These are phyloP conservation scores for Strombidium stylifer DNA, from an alignment of 73 alveolate species.

Conservation along the genomic window DNA sequence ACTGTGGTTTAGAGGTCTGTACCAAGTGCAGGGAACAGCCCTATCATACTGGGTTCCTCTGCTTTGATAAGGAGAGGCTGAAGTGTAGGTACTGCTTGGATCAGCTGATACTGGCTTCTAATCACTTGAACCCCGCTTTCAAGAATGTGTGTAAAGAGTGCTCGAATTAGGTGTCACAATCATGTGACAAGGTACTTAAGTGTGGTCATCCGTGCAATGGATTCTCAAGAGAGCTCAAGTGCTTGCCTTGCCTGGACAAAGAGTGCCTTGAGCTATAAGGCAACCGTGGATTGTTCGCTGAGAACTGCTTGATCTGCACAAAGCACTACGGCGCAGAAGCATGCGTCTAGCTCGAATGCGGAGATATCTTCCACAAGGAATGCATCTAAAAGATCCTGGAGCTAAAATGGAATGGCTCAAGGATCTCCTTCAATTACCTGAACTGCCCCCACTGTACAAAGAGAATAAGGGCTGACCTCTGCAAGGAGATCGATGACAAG, in stretches of 20 bases:
- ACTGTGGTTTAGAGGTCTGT: constrained; percentile 53
- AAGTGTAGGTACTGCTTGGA: constrained; percentile 60
- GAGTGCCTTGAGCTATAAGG: constrained; percentile 62
- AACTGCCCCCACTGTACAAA: constrained; percentile 62
- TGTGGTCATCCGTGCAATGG: constrained; percentile 85
- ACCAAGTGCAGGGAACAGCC: constrained; percentile 56
- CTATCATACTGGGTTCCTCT: constrained; percentile 63
- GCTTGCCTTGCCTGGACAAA: constrained; percentile 72
- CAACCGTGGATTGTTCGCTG: no score
- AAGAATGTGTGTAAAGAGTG: constrained; percentile 68
- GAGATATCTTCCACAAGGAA: constrained; percentile 49
- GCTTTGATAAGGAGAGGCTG: constrained; percentile 48
- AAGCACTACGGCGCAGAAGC: constrained; percentile 49
- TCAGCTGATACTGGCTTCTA: no score
- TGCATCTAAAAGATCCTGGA: constrained; percentile 32
- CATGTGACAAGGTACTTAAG: constrained; percentile 64
- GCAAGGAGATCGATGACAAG: constrained; percentile 6
- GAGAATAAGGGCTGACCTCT: constrained; percentile 18
- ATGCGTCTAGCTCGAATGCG: constrained; percentile 57
- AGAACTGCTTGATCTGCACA: no score
- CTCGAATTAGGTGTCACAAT: constrained; percentile 31
- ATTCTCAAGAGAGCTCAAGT: constrained; percentile 37
- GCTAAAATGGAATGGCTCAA: constrained; percentile 54
- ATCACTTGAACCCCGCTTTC: constrained; percentile 39
- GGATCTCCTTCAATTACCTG: constrained; percentile 62